phyloP scores from a whole-genome alignment of 768 basidiomycete species.

The Baorangia bicolor region DNA sequence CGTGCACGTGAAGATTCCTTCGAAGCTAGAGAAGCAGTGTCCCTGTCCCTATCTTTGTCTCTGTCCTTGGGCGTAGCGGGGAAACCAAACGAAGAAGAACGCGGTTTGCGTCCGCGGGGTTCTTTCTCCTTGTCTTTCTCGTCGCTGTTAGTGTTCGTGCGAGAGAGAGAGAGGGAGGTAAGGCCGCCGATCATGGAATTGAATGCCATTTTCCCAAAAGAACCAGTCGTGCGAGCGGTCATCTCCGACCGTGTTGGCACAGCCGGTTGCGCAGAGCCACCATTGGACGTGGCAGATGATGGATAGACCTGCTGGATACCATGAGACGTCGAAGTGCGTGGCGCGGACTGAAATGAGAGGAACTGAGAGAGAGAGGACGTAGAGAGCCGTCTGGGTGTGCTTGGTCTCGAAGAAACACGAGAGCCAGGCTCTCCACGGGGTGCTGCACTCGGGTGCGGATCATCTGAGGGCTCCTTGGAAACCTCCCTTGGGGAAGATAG shows the following conservation, averaged over 20 bases:
- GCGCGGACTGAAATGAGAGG: constrained; percentile 23
- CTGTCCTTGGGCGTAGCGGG: constrained; percentile 34
- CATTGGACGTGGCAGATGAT: constrained; percentile 1
- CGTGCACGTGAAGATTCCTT: constrained; percentile 61
- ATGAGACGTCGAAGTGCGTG: constrained; percentile 18
- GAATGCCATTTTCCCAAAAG: constrained; percentile 64
- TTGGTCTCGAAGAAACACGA: constrained; percentile 18
- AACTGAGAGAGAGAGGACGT: constrained; percentile 25
- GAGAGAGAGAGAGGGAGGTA: constrained; percentile 61
- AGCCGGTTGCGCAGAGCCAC: constrained; percentile 5
- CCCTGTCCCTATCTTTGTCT: constrained; percentile 32
- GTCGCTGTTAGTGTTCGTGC: constrained; percentile 44
- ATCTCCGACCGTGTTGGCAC: constrained; percentile 35
- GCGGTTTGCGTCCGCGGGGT: constrained; percentile 48
- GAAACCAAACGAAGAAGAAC: constrained; percentile 50
- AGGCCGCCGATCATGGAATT: constrained; percentile 71
- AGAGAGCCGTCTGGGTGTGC: constrained; percentile 23
- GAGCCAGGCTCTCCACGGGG: constrained; percentile 1
- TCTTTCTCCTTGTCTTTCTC: constrained; percentile 46
- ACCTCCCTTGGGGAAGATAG: constrained; percentile 18
- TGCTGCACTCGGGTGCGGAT: neutral
- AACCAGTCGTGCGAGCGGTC: constrained; percentile 38
- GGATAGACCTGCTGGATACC: constrained; percentile 20
- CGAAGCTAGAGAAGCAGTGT: constrained; percentile 40
- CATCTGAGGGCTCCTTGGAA: neutral